phyloP scores from a whole-genome alignment of 2,329 filamentous ascomycete species.

The Colletotrichum sp. region DNA sequence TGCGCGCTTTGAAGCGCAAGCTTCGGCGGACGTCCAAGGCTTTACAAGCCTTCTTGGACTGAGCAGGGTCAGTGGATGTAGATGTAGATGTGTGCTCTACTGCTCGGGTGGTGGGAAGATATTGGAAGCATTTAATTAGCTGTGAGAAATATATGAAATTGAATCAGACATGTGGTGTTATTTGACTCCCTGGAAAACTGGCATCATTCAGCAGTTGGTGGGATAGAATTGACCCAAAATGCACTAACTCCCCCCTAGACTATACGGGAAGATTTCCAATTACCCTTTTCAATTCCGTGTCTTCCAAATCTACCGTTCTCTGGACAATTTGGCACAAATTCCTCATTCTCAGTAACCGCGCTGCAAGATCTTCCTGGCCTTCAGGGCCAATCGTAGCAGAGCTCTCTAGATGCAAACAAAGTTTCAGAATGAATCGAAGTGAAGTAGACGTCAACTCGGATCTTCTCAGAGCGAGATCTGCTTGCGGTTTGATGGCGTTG shows the following conservation, averaged over 20 bases:
- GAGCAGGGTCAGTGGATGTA: neutral
- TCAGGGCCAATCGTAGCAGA: neutral
- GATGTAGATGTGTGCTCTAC: rapidly evolving
- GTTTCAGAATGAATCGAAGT: neutral
- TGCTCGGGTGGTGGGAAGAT: rapidly evolving
- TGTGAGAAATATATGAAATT: neutral
- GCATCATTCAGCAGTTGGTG: rapidly evolving
- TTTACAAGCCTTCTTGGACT: neutral
- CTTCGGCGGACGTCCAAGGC: neutral
- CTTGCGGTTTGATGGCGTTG: neutral
- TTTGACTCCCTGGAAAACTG: rapidly evolving
- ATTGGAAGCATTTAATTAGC: rapidly evolving
- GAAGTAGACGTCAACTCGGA: neutral
- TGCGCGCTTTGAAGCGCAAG: neutral
- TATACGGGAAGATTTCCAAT: neutral
- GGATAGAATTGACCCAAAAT: rapidly evolving
- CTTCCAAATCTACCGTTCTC: rapidly evolving
- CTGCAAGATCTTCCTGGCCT: neutral
- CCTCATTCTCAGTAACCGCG: neutral
- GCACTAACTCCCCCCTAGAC: rapidly evolving
- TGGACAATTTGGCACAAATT: neutral
- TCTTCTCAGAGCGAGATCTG: neutral
- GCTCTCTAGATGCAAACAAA: neutral
- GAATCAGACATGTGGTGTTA: neutral
- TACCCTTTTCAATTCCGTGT: rapidly evolving